These are phyloP conservation scores for Hymenoscyphus fructigenus DNA, from an alignment of 2,329 filamentous ascomycete species.

Conservation along the genomic window DNA sequence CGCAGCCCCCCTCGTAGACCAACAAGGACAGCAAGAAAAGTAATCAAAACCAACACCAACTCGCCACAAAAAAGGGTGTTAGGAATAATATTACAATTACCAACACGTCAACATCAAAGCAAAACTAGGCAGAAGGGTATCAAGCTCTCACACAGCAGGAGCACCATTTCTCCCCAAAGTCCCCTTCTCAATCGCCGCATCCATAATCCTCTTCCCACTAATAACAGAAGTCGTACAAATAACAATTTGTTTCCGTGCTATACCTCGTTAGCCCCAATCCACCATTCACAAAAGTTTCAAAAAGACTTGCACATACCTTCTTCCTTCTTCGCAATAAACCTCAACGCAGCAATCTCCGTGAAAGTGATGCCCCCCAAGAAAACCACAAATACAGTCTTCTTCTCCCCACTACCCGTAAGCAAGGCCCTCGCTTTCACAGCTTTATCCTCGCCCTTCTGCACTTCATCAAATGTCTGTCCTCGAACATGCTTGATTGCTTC, in stretches of 20 bases:
- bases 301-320: conserved; percentile 49
- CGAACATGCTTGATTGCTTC: conserved; percentile 84
- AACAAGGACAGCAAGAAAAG: neutral
- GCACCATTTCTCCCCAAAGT: conserved; percentile 30
- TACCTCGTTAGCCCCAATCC: conserved; percentile 12
- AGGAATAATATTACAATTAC: neutral
- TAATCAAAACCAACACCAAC: neutral
- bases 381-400: conserved; percentile 92
- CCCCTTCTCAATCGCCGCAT: conserved; percentile 71
- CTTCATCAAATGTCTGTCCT: conserved; percentile 86
- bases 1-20: neutral
- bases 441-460: conserved; percentile 90
- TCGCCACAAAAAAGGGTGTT: neutral
- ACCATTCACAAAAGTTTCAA: no score
- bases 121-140: neutral
- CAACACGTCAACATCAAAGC: neutral
- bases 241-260: conserved; percentile 76
- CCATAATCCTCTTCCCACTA: conserved; percentile 86
- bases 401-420: conserved; percentile 70
- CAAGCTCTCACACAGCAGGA: conserved; percentile 2
- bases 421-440: conserved; percentile 83
- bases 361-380: conserved; percentile 97
- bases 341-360: conserved; percentile 89
- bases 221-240: conserved; percentile 92
- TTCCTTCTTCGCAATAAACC: conserved; percentile 86